Conservation (phyloP, 2,329 filamentous ascomycete species). For the Beauveria brongniartii region DNA sequence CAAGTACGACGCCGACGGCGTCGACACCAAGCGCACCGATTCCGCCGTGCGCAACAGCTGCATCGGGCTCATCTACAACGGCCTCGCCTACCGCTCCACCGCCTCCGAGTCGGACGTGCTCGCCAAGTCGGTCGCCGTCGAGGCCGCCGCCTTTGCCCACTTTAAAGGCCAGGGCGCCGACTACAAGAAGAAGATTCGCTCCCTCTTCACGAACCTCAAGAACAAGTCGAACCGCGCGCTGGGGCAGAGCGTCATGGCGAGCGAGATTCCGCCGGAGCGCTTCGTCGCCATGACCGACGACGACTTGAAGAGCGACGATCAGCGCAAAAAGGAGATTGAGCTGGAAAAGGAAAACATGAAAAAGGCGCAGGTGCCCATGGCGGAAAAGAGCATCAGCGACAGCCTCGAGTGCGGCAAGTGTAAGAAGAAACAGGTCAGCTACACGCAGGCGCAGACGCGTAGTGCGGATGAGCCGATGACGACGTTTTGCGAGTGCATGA, state of each 20-base stretch:
- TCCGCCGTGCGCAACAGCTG: conserved; percentile 71
- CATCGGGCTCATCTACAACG: conserved; percentile 89
- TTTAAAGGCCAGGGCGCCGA: conserved; percentile 63
- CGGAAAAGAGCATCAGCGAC: conserved; percentile 82
- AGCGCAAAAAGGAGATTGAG: conserved; percentile 65
- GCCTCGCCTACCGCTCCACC: conserved; percentile 62
- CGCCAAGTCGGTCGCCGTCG: conserved; percentile 70
- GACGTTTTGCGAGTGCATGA: conserved; percentile 64
- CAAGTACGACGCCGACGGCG: conserved; percentile 71
- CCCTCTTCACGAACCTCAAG: conserved; percentile 91
- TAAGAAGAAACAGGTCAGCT: conserved; percentile 88
- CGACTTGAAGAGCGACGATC: conserved; percentile 82
- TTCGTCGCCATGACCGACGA: conserved; percentile 86
- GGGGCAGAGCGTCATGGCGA: conserved; percentile 65
- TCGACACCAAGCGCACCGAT: conserved; percentile 69
- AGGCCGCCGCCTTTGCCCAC: conserved; percentile 63
- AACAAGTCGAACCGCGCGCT: conserved; percentile 78
- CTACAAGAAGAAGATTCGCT: conserved; percentile 85
- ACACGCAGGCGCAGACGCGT: conserved; percentile 91
- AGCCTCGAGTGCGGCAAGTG: conserved; percentile 87
- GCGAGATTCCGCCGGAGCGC: conserved; percentile 59
- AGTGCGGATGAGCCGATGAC: conserved; percentile 92
- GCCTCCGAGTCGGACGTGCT: conserved; percentile 66
- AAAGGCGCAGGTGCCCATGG: conserved; percentile 89
- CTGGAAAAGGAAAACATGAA: conserved; percentile 92